Conservation (phyloP, 768 basidiomycete species). For the Tylopilus rubrobrunneus region DNA sequence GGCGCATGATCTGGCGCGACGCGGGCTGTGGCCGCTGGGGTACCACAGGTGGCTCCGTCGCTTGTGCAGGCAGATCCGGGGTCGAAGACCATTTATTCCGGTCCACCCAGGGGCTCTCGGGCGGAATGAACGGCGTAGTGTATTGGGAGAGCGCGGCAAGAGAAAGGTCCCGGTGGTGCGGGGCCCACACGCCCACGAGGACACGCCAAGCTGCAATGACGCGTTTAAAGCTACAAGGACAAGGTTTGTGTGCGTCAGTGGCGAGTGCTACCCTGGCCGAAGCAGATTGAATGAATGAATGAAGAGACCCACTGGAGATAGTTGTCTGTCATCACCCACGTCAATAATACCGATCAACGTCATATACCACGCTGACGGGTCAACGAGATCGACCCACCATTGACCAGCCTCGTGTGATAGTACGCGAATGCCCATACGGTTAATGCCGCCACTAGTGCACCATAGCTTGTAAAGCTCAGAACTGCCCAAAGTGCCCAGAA, state of each 20-base stretch:
- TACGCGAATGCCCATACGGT: constrained; percentile 74
- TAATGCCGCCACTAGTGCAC: constrained; percentile 65
- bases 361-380: constrained; percentile 20
- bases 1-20: constrained; percentile 80
- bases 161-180: constrained; percentile 78
- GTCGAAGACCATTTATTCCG: constrained; percentile 37
- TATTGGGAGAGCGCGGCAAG: constrained; percentile 70
- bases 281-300: background rate
- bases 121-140: constrained; percentile 60
- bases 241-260: constrained; percentile 19
- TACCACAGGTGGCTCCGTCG: constrained; percentile 36
- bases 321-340: constrained; percentile 43
- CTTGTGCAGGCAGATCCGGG: constrained; percentile 20
- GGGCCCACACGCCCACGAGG: constrained; percentile 93
- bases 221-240: constrained; percentile 63
- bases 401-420: constrained; percentile 85
- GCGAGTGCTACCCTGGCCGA: constrained; percentile 11
- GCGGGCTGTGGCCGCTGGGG: constrained; percentile 50
- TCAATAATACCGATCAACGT: constrained; percentile 13
- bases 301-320: constrained; percentile 66
- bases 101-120: constrained; percentile 71
- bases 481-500: constrained; percentile 87
- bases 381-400: constrained; percentile 52
- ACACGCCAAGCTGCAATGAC: constrained; percentile 93
- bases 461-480: constrained; percentile 69